Percentiles rank a stretch among this genome's conserved stretches.
Evolutionary conservation across 805 yeast genomes (phyloP).

Genomic region (Yarrowia sp.): DNA sequence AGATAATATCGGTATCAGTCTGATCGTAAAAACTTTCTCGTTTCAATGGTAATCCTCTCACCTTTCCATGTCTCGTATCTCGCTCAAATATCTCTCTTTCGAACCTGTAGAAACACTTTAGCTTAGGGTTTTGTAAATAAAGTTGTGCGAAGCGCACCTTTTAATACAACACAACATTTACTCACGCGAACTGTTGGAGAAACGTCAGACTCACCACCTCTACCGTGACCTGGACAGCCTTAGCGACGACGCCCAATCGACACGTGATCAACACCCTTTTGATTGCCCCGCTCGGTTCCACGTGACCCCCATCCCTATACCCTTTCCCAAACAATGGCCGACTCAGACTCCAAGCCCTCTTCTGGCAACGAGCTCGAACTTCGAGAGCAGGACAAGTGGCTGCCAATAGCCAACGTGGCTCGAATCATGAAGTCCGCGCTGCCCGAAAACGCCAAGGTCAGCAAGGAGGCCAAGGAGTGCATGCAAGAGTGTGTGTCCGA

Average conservation of each 20-base stretch:
- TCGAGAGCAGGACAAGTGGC: slow-evolving; percentile 66
- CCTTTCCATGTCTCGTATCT: not conserved
- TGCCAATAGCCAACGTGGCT: slow-evolving; percentile 69
- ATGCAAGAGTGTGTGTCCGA: slow-evolving; percentile 76
- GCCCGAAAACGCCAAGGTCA: slow-evolving; percentile 75
- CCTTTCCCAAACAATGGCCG: slow-evolving; percentile 23
- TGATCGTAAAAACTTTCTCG: not conserved
- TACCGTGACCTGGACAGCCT: slow-evolving; percentile 16
- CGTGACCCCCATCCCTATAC: not conserved
- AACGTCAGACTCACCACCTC: slow-evolving; percentile 23
- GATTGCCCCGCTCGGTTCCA: not conserved
- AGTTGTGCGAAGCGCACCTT: slow-evolving; percentile 29
- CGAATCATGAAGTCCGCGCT: slow-evolving; percentile 77
- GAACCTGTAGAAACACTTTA: not conserved
- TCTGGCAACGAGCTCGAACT: slow-evolving; percentile 55
- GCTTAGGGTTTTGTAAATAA: slow-evolving; percentile 1
- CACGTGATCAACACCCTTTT: slow-evolving; percentile 11
- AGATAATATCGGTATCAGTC: not conserved
- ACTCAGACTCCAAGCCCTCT: slow-evolving; percentile 38
- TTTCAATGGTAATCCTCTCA: not conserved
- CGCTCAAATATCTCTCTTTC: not conserved
- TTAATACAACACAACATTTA: slow-evolving; percentile 33
- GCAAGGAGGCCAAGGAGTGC: slow-evolving; percentile 80
- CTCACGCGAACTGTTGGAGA: slow-evolving; percentile 35
- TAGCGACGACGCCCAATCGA: slow-evolving; percentile 3